phyloP scores from a whole-genome alignment of 352 stramenopile genomes.

The Phytophthora pluvialis region DNA sequence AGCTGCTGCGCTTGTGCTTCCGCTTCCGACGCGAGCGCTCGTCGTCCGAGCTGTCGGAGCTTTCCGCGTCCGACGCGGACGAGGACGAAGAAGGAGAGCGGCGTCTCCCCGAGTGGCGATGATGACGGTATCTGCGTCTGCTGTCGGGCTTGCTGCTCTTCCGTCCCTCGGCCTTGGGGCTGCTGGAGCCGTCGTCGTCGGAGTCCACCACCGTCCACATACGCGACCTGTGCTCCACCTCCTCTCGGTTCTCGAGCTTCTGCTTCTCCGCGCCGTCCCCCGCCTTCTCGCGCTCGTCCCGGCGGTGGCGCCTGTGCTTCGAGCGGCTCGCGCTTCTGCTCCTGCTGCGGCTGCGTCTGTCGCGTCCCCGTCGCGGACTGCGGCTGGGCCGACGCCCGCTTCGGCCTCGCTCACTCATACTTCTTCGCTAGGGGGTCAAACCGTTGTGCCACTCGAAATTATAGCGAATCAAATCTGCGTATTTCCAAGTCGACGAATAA shows the following conservation, averaged over 20 bases:
- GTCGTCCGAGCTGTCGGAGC: conserved; percentile 52
- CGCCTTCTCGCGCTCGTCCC: conserved; percentile 9
- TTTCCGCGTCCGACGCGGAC: conserved; percentile 28
- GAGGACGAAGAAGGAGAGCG: conserved; percentile 38
- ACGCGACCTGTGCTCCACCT: conserved; percentile 44
- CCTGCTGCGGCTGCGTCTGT: conserved; percentile 14
- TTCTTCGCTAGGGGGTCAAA: neutral
- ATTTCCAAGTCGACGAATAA: conserved; percentile 3
- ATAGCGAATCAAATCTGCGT: conserved; percentile 17
- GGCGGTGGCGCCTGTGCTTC: conserved; percentile 12
- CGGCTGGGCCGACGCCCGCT: conserved; percentile 29
- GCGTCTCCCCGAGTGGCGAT: conserved; percentile 23
- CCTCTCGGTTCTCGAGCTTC: conserved; percentile 44
- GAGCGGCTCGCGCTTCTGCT: conserved; percentile 41
- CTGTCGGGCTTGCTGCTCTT: conserved; percentile 10
- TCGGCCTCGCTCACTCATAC: conserved; percentile 25
- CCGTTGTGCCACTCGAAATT: conserved; percentile 8
- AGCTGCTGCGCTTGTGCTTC: conserved; percentile 36
- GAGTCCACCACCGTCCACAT: conserved; percentile 59
- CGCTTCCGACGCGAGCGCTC: conserved; percentile 27
- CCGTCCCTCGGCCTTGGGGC: neutral
- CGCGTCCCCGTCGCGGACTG: conserved; percentile 21
- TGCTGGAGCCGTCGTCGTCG: conserved; percentile 27
- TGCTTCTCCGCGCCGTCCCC: conserved; percentile 27
- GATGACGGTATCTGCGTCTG: conserved; percentile 15